Conservation (phyloP, 257 asterid genomes). For the Asclepias syriaca region DNA sequence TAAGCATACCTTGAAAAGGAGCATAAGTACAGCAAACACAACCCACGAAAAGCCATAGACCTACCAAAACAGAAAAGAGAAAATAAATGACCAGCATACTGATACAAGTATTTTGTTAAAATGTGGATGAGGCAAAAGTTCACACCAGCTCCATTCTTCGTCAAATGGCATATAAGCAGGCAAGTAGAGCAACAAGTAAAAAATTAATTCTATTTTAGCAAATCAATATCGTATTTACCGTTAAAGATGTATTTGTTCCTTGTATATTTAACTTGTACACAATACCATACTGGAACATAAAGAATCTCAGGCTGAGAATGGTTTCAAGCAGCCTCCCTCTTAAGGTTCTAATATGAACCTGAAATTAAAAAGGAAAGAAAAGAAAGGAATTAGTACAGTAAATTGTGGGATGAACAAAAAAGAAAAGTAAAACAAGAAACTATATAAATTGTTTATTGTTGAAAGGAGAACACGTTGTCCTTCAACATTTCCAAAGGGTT, state of each 20-base stretch:
- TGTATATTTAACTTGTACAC: conserved; percentile 75
- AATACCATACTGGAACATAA: conserved; percentile 87
- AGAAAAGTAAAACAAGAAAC: neutral
- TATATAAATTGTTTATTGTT: neutral
- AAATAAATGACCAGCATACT: neutral
- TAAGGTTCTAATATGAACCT: conserved; percentile 90
- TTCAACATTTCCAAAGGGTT: neutral
- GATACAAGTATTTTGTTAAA: neutral
- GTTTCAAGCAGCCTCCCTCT: conserved; percentile 93
- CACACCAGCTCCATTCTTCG: neutral
- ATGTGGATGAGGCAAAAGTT: neutral
- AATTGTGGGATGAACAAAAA: neutral
- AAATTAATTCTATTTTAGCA: neutral
- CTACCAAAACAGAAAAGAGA: conserved; percentile 31
- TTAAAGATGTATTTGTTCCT: conserved; percentile 61
- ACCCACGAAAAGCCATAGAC: conserved; percentile 86
- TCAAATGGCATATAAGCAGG: neutral
- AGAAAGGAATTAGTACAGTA: neutral
- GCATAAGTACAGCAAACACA: conserved; percentile 69
- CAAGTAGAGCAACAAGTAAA: neutral
- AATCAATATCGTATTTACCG: conserved; percentile 39
- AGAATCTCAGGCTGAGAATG: conserved; percentile 81
- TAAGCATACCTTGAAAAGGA: conserved; percentile 82
- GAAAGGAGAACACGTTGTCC: neutral
- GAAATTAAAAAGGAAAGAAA: conserved; percentile 32